A percentile compares a stretch with the other conserved stretches of the same genome.
phyloP scores from a whole-genome alignment of 208 protist species.

The Crithidia acanthocephali region DNA sequence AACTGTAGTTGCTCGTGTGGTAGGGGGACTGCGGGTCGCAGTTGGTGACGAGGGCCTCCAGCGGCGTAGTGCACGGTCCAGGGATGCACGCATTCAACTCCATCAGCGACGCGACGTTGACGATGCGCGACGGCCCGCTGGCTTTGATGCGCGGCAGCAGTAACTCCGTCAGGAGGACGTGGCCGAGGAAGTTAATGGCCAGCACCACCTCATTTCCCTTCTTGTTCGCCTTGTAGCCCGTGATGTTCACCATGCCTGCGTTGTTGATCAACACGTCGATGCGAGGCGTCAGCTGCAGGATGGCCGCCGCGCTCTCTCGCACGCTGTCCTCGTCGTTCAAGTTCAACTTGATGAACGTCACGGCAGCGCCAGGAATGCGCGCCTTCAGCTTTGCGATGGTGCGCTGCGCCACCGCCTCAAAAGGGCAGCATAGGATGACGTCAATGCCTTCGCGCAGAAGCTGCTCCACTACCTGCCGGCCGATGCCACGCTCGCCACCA shows the following conservation, averaged over 20 bases:
- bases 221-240: conserved; percentile 29
- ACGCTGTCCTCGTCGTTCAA: conserved; percentile 47
- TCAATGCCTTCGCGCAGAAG: conserved; percentile 38
- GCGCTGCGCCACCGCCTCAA: conserved; percentile 30
- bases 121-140: conserved; percentile 44
- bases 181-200: conserved; percentile 63
- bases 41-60: conserved; percentile 44
- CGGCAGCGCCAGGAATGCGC: neutral
- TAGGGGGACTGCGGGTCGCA: conserved; percentile 35
- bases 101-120: conserved; percentile 61
- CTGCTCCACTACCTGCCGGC: conserved; percentile 45
- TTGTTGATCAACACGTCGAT: conserved; percentile 69
- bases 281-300: conserved; percentile 40
- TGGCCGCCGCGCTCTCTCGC: conserved; percentile 27
- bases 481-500: conserved; percentile 54
- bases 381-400: conserved; percentile 31
- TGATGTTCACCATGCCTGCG: conserved; percentile 38
- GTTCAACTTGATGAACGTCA: conserved; percentile 43
- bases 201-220: conserved; percentile 53
- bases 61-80: conserved; percentile 30
- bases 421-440: conserved; percentile 52
- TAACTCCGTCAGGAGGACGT: conserved; percentile 51
- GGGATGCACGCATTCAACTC: conserved; percentile 49
- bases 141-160: conserved; percentile 36
- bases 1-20: conserved; percentile 51